Evolutionary conservation across 164 flowering plant genomes (phyloP), one percentile per base, ranked within the genome.

Genomic region (Stephania yunnanensis): DNA sequence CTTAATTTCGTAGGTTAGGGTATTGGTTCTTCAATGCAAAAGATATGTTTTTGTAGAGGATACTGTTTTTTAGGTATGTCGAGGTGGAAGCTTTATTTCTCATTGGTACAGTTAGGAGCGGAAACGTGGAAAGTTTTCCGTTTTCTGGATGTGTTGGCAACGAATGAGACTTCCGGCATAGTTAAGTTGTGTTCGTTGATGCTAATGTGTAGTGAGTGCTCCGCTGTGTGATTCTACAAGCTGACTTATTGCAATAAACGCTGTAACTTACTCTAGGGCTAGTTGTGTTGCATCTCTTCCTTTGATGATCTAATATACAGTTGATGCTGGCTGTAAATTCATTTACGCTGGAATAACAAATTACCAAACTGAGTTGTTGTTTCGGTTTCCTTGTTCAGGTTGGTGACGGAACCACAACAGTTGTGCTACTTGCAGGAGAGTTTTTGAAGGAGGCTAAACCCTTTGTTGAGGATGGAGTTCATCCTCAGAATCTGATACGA

Each of bases 391-490:
- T 72, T 19, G 17, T 80, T 52, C 80, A 95, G 99, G 99, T 96
- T 79, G 99, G 99, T 77, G 98, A 96, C 86, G 99, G 99, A 31
- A 94, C 99, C 36, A 96, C 98, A 46, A 96, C 98, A 1, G 98
- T 96, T 2, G 99, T 96, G 66, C 86, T 96, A 50, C 92, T 96
- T 69, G 97, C 97, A 0, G 99, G 89, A 12, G 99, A 96, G 84
- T 92, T 96, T 80, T 67, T 96, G 77, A 96, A 86, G 82, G 99
- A 92, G 83, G 99, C 99, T 13, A 96, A 96, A 76, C 99, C 99
- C 76, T 94, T 92, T 78, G 85, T 96, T 55, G 99, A 96, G 81
- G 98, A 92, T 78, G 99, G 98, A 0, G 98, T 96, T 68, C 97
- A 94, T 81, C 89, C 98, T 46, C 97, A 91, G 71, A 96, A 90